A percentile compares a stretch with the other conserved stretches of the same genome.
Conservation (phyloP, 495 filamentous ascomycete genomes). For the Alectoria sarmentosa region DNA sequence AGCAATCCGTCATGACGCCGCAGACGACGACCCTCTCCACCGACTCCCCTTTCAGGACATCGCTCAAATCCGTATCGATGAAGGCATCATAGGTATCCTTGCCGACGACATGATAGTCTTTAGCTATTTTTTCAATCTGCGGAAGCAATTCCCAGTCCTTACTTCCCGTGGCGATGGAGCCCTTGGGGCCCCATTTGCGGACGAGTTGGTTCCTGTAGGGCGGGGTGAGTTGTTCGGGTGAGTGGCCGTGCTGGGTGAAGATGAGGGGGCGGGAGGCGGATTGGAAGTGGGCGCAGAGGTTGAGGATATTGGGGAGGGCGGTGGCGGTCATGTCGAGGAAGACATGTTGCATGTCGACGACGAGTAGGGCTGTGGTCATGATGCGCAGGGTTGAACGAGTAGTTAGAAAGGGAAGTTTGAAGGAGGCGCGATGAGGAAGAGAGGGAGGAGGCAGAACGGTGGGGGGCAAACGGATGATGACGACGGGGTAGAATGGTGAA, state of each 20-base stretch:
- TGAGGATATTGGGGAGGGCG: conserved; percentile 32
- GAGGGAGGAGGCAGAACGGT: no score
- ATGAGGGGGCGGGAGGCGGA: conserved; percentile 27
- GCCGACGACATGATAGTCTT: conserved; percentile 23
- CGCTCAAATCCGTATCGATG: conserved; percentile 28
- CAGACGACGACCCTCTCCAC: conserved; percentile 33
- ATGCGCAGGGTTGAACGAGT: no score
- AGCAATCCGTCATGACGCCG: conserved; percentile 42
- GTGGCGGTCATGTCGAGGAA: conserved; percentile 38
- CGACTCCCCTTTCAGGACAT: conserved; percentile 19
- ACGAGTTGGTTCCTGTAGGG: conserved; percentile 38
- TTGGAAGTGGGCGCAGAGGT: conserved; percentile 29
- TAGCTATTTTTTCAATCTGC: conserved; percentile 22
- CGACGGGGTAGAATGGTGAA: no score
- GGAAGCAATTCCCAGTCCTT: conserved; percentile 34
- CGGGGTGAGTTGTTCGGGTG: conserved; percentile 30
- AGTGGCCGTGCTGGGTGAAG: conserved; percentile 42
- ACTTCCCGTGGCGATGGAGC: conserved; percentile 28
- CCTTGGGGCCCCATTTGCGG: conserved; percentile 34
- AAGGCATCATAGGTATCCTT: conserved; percentile 35
- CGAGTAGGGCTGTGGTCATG: conserved; percentile 43
- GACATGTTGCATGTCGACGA: conserved; percentile 55
- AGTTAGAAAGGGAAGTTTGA: no score
- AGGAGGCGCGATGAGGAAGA: no score
- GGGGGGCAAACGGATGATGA: no score